Conservation (phyloP, 208 protist genomes). For the Naegleria gruberi region DNA sequence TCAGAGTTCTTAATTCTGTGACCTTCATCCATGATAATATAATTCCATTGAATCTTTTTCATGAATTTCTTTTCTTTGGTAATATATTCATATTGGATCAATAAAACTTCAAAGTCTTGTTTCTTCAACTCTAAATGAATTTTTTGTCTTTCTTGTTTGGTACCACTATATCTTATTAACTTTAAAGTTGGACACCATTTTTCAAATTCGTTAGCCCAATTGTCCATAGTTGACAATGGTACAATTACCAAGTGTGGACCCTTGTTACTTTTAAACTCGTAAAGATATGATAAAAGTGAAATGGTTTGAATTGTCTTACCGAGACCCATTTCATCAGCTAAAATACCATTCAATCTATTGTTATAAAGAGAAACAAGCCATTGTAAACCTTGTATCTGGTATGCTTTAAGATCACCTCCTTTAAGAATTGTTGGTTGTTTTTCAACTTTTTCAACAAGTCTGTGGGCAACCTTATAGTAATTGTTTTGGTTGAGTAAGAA, state of each 20-base stretch:
- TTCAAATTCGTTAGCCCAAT: constrained; percentile 55
- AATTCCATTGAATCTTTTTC: constrained; percentile 71
- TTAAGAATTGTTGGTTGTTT: constrained; percentile 11
- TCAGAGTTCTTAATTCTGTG: constrained; percentile 79
- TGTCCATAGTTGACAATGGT: constrained; percentile 84
- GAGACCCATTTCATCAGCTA: constrained; percentile 52
- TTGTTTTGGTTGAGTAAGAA: not conserved
- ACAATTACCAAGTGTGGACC: constrained; percentile 92
- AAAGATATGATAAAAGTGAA: constrained; percentile 70
- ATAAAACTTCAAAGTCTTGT: constrained; percentile 74
- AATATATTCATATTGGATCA: constrained; percentile 88
- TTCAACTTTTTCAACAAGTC: not conserved
- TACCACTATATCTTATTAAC: not conserved
- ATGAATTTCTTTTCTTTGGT: constrained; percentile 65
- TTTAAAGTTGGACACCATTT: not conserved
- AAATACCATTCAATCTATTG: constrained; percentile 34
- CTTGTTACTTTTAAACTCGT: constrained; percentile 41
- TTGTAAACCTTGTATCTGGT: constrained; percentile 28
- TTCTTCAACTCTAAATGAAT: not conserved
- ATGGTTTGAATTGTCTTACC: constrained; percentile 94
- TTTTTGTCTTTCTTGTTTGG: not conserved
- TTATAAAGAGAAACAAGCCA: constrained; percentile 38
- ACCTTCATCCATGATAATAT: constrained; percentile 89
- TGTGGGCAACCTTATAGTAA: constrained; percentile 28
- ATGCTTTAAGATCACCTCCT: constrained; percentile 24